Conservation (phyloP, 164 flowering plant genomes). For the Umbellularia californica region DNA sequence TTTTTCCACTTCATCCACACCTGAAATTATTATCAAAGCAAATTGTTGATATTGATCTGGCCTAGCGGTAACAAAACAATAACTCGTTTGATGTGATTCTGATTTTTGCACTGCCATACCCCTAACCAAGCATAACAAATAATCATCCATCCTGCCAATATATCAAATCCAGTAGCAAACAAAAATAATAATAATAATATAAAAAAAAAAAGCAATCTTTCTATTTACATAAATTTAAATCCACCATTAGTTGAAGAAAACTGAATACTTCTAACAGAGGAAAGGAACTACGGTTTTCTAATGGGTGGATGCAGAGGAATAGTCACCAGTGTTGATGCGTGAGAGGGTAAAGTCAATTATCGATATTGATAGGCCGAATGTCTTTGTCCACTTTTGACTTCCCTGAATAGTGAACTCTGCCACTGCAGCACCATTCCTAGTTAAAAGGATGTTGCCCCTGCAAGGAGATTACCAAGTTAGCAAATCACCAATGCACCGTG, state of each 20-base stretch:
- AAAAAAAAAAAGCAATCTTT: no score
- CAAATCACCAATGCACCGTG: neutral
- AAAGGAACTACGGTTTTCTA: neutral
- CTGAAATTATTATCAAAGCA: no score
- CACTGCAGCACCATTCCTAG: slow-evolving; percentile 44
- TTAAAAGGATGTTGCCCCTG: slow-evolving; percentile 96
- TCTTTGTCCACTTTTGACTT: slow-evolving; percentile 37
- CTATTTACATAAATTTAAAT: no score
- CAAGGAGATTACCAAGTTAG: slow-evolving; percentile 7
- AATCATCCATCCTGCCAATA: neutral
- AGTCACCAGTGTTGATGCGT: slow-evolving; percentile 77
- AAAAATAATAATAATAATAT: no score
- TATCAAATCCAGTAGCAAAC: neutral
- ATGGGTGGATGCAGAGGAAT: neutral
- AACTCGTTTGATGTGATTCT: neutral
- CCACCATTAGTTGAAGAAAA: neutral
- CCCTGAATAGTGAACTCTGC: slow-evolving; percentile 67
- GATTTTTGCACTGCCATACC: neutral
- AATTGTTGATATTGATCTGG: no score
- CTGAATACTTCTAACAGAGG: neutral
- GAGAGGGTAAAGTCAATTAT: slow-evolving; percentile 93
- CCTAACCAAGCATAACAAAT: neutral
- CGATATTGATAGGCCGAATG: slow-evolving; percentile 62
- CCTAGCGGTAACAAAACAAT: no score
- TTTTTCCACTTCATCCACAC: no score